phyloP scores from a whole-genome alignment of 495 filamentous ascomycete species.

The Neurospora cerealis region DNA sequence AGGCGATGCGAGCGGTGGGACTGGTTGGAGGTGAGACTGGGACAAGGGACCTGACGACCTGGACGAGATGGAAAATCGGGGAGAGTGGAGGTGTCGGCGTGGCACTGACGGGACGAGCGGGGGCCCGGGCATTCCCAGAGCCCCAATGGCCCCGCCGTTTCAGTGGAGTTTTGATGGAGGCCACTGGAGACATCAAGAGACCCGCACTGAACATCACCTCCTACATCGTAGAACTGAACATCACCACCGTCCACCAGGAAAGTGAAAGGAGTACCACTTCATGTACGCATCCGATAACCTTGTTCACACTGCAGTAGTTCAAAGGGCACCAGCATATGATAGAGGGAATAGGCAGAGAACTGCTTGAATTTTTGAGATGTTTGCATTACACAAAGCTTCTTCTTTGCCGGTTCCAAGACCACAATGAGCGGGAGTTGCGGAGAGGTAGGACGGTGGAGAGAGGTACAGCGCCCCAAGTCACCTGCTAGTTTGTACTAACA shows the following conservation, averaged over 20 bases:
- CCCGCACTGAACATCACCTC: neutral
- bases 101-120: neutral
- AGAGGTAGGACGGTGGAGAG: neutral
- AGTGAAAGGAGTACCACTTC: neutral
- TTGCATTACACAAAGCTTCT: neutral
- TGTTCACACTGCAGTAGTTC: neutral
- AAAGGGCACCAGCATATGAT: neutral
- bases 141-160: neutral
- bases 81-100: neutral
- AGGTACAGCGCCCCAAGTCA: neutral
- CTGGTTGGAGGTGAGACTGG: neutral
- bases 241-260: neutral
- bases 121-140: neutral
- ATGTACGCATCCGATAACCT: neutral
- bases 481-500: neutral
- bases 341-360: neutral
- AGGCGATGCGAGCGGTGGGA: neutral
- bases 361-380: neutral
- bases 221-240: neutral
- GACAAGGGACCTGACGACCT: neutral
- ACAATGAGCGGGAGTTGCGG: neutral
- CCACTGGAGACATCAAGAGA: neutral
- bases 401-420: neutral
- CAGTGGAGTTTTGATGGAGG: neutral
- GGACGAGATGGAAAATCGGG: neutral